Percentiles rank a stretch among this genome's conserved stretches.
Conservation (phyloP, 164 flowering plant genomes). For the Hamamelis virginiana region DNA sequence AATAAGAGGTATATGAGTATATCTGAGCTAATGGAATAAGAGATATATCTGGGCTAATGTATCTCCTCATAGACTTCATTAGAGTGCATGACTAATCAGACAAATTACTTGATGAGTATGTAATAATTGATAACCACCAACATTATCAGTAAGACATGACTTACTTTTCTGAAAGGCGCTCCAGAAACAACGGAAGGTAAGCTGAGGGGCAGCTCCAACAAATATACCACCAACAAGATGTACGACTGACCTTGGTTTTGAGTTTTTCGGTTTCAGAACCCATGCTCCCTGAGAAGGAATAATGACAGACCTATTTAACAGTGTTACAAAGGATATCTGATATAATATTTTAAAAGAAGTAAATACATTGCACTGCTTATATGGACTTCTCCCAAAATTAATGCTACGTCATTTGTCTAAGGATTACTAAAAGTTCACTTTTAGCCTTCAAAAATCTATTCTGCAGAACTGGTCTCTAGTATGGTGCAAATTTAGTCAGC, state of each 20-base stretch:
- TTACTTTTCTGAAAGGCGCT: slow-evolving; percentile 83
- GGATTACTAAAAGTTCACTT: background rate
- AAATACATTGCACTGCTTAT: background rate
- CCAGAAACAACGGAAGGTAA: slow-evolving; percentile 89
- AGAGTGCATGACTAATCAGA: background rate
- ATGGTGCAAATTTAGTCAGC: too few relatives aligned
- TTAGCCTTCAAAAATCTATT: too few relatives aligned
- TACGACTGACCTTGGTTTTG: slow-evolving; percentile 55
- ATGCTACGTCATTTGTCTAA: background rate
- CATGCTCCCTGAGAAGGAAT: slow-evolving; percentile 66
- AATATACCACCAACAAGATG: slow-evolving; percentile 93
- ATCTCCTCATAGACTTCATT: background rate
- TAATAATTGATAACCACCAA: too few relatives aligned
- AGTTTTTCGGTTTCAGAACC: slow-evolving; percentile 74
- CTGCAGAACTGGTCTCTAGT: too few relatives aligned
- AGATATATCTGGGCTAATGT: background rate
- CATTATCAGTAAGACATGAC: slow-evolving; percentile 18
- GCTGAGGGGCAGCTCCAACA: slow-evolving; percentile 99
- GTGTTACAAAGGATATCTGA: background rate
- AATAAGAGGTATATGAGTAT: too few relatives aligned
- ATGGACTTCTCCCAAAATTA: background rate
- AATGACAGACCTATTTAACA: too few relatives aligned
- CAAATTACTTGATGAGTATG: background rate
- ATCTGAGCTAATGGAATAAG: too few relatives aligned
- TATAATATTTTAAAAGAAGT: background rate